Base-by-base conservation (phyloP, 2,329 filamentous ascomycete genomes). In the Paecilomyces formosus region DNA sequence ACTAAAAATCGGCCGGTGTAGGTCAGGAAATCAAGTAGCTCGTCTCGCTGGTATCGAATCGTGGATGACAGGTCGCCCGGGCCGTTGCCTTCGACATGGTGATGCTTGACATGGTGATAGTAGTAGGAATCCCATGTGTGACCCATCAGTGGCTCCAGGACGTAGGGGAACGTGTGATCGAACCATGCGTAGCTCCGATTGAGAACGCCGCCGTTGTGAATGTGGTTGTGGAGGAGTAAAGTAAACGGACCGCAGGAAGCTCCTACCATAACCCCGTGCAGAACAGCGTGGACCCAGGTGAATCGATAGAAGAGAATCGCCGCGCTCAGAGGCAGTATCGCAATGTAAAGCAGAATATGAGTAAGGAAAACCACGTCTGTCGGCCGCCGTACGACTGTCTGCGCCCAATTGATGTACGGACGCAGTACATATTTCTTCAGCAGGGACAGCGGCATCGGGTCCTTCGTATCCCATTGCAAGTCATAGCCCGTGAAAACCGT, bases 71-170 rank as follows among this genome's bases (percentile, higher is more conserved):
- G 79, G 67, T 93, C 89, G 53, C 87, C 81, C 0, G 88, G 88
- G 0, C 89, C 89, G 66, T 93, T 93, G 61, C 85, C 87, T 74
- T 92, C 89, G 57, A 92, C 85, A 64, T 93, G 89, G 68, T 93
- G 89, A 68, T 92, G 88, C 77, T 93, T 93, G 68, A 92, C 88
- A 67, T 93, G 89, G 69, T 93, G 89, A 68, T 91, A 92, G 70
- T 83, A 93, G 75, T 93, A 93, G 1, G 86, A 87, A 74, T 93
- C 90, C 88, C 88, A 92, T 0, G 89, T 92, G 68, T 93, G 89
- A 11, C 89, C 89, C 83, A 91, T 88, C 58, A 93, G 74, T 0
- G 89, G 89, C 64, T 92, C 88, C 11, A 85, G 77, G 49, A 92
- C 72, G 68, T 91, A 93, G 0, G 89, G 89, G 64, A 92, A 92